These are phyloP conservation scores for Plantago major DNA, from an alignment of 257 asterid species.

Conservation along the genomic window DNA sequence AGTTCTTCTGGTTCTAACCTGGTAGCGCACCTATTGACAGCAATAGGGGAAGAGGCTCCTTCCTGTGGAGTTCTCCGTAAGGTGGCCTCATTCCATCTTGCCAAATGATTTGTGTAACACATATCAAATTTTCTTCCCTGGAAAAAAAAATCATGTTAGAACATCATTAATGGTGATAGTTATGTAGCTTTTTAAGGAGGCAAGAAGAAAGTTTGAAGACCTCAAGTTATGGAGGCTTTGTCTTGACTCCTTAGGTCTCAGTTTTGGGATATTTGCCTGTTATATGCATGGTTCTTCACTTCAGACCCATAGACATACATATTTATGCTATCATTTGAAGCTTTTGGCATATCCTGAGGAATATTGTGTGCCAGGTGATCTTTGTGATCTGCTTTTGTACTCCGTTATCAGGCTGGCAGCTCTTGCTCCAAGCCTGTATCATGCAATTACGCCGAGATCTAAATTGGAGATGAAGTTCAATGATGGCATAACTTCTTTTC, in stretches of 20 bases:
- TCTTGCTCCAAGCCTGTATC: conserved; percentile 30
- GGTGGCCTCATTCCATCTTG: no score
- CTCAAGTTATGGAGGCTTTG: no score
- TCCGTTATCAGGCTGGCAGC: conserved; percentile 46
- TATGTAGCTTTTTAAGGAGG: neutral
- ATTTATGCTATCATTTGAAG: conserved; percentile 2
- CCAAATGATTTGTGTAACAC: no score
- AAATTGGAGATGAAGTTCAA: conserved; percentile 19
- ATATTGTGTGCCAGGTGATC: conserved; percentile 46
- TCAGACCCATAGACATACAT: neutral
- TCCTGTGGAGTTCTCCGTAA: no score
- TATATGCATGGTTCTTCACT: neutral
- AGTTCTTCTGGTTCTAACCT: no score
- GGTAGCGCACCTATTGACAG: no score
- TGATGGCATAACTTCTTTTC: conserved; percentile 29
- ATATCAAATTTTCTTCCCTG: no score
- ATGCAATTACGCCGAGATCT: conserved; percentile 25
- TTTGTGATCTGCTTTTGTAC: conserved; percentile 43
- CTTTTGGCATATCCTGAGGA: neutral
- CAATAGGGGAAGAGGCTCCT: no score
- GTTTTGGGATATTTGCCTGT: no score
- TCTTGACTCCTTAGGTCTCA: no score
- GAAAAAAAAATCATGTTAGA: neutral
- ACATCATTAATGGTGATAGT: neutral
- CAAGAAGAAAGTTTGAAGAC: no score